Base-by-base conservation (phyloP, 768 basidiomycete genomes). In the Podaxis sp. region DNA sequence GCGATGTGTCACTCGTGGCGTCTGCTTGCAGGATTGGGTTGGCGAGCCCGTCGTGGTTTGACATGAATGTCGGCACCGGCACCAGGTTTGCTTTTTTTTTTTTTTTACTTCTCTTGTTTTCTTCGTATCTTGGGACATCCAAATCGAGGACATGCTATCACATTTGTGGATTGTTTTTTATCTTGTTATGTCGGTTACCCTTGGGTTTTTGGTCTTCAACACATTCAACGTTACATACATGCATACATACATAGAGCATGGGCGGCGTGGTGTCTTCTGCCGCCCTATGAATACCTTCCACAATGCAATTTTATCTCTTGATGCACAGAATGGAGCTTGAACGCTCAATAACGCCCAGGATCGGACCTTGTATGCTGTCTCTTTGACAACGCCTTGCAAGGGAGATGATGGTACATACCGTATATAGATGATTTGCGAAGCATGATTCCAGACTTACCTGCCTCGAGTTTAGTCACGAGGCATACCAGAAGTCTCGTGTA, bases 11-110 rank as follows among this genome's bases (percentile, higher is more conserved):
- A 78, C 77, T 64, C 77, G 82, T 7, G 81, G 77, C 38, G 86
- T 90, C 62, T 86, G 83, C 80, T 72, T 90, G 56, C 87, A 90
- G 74, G 87, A 89, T 70, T 87, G 81, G 66, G 70, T 71, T 1
- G 89, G 89, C 17, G 75, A 55, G 4, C 20, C 36, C 22, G 26
- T 33, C 28, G 12, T 44, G 13, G 20, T 30, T 7, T 20, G 26
- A 7, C 8, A 33, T 33, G 33, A 2, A 33, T 33, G 33, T 10
- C 33, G 33, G 33, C 33, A 33, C 8, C 2, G 10, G 33, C 2
- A 10, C 33, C 12, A 17, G 22, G 28, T 24, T 26, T 57, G 12
- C 20, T 30, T 37, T 50, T 10, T 11, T 13, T 54, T 10, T 33
- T 28, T 24, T 24, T 50, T 28, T 8, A 1, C 48, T 49, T 49